Base-by-base conservation (phyloP, 805 yeast genomes). In the Wickerhamomyces silvicola region DNA sequence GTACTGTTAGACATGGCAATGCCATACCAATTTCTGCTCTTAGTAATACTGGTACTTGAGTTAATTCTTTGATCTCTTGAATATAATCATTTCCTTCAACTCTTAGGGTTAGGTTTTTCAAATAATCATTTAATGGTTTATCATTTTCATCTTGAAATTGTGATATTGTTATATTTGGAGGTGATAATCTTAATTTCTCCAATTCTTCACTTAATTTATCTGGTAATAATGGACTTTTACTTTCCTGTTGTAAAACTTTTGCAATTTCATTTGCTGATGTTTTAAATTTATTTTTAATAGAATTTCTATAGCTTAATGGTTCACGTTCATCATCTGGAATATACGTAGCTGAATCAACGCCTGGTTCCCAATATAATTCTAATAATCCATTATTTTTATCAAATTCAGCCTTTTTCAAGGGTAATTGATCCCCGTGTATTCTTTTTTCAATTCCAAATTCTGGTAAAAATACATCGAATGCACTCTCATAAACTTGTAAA, bases 371-470 rank as follows among this genome's bases (percentile, higher is more conserved):
- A 52, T 73, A 86, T 30, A 90, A 64, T 54, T 90, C 96, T 48
- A 90, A 66, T 8, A 76, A 60, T 27, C 85, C 70, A 24, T 70
- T 62, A 12, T 53, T 48, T 52, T 80, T 82, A 55, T 84, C 88
- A 55, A 82, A 92, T 56, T 92, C 97, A 5, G 97, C 97, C 57
- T 87, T 88, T 16, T 75, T 75, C 41, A 90, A 66, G 9, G 97
- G 97, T 35, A 92, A 66, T 59, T 92, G 97, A 59, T 92, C 98
- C 18, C 97, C 97, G 52, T 92, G 98, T 15, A 88, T 96, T 50
- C 97, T 71, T 59, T 88, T 88, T 54, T 88, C 97, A 46, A 88
- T 82, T 27, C 97, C 97, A 61, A 87, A 81, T 43, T 86, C 95
- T 2, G 96, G 95, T 40, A 88, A 67, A 43, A 82, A 75, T 4